Evolutionary conservation across 2,329 filamentous ascomycete species (phyloP).

Genomic region (Colletotrichum euphorbiae): DNA sequence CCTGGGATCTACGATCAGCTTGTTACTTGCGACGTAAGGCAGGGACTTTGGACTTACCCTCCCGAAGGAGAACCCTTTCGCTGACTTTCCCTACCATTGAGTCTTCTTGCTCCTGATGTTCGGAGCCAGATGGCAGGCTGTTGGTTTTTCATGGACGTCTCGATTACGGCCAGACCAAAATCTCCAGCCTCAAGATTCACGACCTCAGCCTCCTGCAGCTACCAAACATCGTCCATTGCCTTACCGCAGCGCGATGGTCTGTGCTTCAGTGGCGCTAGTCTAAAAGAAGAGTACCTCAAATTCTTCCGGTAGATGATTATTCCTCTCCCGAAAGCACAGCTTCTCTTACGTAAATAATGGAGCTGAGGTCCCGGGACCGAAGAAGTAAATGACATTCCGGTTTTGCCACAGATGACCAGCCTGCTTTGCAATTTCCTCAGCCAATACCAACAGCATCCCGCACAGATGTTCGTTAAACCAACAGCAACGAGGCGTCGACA

Average conservation of each 20-base stretch:
- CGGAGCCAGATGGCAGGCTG: constrained; percentile 19
- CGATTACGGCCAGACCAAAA: constrained; percentile 2
- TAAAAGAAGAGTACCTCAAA: not conserved
- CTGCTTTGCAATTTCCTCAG: not conserved
- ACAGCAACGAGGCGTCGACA: not conserved
- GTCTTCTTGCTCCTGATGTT: constrained; percentile 27
- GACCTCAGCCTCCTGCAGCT: constrained; percentile 33
- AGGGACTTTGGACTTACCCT: constrained; percentile 59
- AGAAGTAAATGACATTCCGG: not conserved
- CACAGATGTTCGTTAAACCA: constrained; percentile 16
- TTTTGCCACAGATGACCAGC: not conserved
- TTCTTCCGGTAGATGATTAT: not conserved
- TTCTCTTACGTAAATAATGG: not conserved
- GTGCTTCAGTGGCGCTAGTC: not conserved
- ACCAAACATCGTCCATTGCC: constrained; percentile 14
- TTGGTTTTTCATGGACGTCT: constrained; percentile 17
- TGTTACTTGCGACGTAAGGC: not conserved
- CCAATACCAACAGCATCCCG: not conserved
- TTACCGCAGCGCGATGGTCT: constrained; percentile 14
- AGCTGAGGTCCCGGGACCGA: not conserved
- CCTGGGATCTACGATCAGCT: constrained; percentile 63
- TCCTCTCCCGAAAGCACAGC: not conserved
- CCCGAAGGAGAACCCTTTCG: constrained; percentile 71
- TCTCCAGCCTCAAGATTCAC: constrained; percentile 30
- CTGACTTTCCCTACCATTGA: constrained; percentile 73